Percentiles rank a stretch among this genome's conserved stretches.
Conservation (phyloP, 1,139 yeast species). For the Petasospora rhodanensis region DNA sequence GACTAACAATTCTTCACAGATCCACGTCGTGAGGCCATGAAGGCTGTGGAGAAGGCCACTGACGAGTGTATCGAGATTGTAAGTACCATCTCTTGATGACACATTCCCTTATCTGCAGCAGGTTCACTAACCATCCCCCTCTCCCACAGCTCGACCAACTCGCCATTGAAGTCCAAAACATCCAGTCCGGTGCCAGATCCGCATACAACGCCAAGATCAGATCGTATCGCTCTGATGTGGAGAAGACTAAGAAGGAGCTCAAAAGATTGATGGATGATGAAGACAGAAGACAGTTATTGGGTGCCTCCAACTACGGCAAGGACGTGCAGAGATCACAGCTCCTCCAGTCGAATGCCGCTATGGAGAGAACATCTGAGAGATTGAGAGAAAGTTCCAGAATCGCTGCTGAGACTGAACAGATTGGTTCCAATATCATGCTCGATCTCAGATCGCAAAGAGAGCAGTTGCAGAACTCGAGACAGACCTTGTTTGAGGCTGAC, state of each 20-base stretch:
- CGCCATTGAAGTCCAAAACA: constrained; percentile 73
- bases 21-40: constrained; percentile 46
- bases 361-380: constrained; percentile 81
- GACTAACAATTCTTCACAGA: constrained; percentile 25
- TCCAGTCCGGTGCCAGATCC: constrained; percentile 68
- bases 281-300: constrained; percentile 66
- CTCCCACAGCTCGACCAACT: constrained; percentile 65
- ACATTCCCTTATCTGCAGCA: too few relatives aligned
- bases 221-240: constrained; percentile 59
- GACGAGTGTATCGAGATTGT: constrained; percentile 75
- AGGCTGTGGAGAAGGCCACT: constrained; percentile 60
- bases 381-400: constrained; percentile 83
- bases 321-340: constrained; percentile 80
- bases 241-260: constrained; percentile 49
- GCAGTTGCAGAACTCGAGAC: constrained; percentile 80
- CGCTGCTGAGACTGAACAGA: constrained; percentile 86
- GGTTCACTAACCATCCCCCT: constrained; percentile 9
- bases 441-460: constrained; percentile 93
- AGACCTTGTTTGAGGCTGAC: constrained; percentile 85
- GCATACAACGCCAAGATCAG: constrained; percentile 68
- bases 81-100: constrained; percentile 22
- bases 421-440: constrained; percentile 87
- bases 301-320: constrained; percentile 39
- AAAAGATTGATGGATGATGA: constrained; percentile 52
- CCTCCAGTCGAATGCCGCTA: constrained; percentile 69